Base-by-base conservation (phyloP, 1,139 yeast genomes). In the Komagataea norvegica region DNA sequence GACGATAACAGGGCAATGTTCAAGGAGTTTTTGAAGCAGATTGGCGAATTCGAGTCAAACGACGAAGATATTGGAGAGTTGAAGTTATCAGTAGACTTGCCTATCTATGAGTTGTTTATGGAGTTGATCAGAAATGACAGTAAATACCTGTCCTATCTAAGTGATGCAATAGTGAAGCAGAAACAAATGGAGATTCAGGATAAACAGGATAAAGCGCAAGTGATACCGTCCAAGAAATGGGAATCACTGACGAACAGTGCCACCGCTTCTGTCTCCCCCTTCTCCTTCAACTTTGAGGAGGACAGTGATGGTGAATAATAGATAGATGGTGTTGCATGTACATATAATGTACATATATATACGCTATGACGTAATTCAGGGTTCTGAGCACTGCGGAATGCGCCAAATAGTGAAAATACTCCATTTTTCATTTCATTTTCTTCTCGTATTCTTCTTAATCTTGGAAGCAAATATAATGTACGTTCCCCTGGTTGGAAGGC, bases 31-130 rank as follows among this genome's bases (percentile, higher is more conserved):
- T 38, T 57, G n/a, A 29, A 49, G 7, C 37, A 54, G 11, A 40
- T 48, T 17, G 47, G 48, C 4, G 49, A 55, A 4, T 25, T 46
- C 13, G 48, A 45, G 8, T 33, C 47, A 15, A 46, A 55, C 19
- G 60, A 64, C 33, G 70, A 63, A 40, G 72, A 67, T 45, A 62
- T 68, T 34, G 74, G 72, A 13, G 70, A 63, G 36, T 45, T 64
- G 29, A 37, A 46, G 10, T 40, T 42, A 11, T 36, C 19, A 8
- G 17, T 33, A 6, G 34, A 26, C 5, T 62, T 79, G 53, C 88
- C 88, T 1, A 65, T 79, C 3, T 78, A 56, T 48, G 83, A 78
- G 42, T 63, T 77, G 29, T 79, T 79, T 52, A 57, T 65, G 27
- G 74, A 70, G 41, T 61, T 79, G 23, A 48, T 60, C n/a, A 47